Conservation (phyloP, 805 yeast genomes). For the Wickerhamiella dianesei region DNA sequence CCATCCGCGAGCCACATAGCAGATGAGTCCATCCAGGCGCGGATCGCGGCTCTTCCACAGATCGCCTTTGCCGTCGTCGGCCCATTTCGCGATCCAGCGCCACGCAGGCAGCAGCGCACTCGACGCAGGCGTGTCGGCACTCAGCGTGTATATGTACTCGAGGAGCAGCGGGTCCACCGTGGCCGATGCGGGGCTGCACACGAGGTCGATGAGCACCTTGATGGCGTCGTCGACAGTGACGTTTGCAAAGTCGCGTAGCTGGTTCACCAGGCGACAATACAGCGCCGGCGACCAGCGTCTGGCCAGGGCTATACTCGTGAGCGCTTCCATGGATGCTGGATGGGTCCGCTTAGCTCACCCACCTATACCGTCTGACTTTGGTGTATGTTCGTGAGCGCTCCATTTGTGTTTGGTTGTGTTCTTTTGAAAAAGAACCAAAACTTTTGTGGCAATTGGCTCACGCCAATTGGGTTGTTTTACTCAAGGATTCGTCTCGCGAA, state of each 20-base stretch:
- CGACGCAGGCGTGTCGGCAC: slow-evolving; percentile 4
- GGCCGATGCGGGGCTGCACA: slow-evolving; percentile 5
- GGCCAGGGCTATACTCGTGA: slow-evolving; percentile 17
- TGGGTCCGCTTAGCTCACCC: not conserved
- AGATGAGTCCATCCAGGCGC: slow-evolving; percentile 3
- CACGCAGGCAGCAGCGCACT: slow-evolving; percentile 1
- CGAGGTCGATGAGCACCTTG: slow-evolving; percentile 3
- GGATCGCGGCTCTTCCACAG: not conserved
- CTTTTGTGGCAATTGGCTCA: too few species aligned
- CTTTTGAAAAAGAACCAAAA: too few species aligned
- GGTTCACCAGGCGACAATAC: slow-evolving; percentile 20
- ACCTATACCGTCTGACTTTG: too few species aligned
- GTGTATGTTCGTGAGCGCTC: too few species aligned
- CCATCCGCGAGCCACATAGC: slow-evolving; percentile 15
- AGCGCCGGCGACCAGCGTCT: slow-evolving; percentile 19
- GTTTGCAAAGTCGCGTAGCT: slow-evolving; percentile 19
- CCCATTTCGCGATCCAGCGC: not conserved
- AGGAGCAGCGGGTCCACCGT: slow-evolving; percentile 17
- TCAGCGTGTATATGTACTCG: slow-evolving; percentile 20
- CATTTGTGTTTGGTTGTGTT: too few species aligned
- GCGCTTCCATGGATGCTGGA: slow-evolving; percentile 1
- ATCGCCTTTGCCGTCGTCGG: not conserved
- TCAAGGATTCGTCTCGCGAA: too few species aligned
- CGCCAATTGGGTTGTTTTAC: too few species aligned
- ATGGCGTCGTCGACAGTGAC: slow-evolving; percentile 3